These are phyloP conservation scores for Pichia manshurica DNA, from an alignment of 805 yeast species.

Conservation along the genomic window DNA sequence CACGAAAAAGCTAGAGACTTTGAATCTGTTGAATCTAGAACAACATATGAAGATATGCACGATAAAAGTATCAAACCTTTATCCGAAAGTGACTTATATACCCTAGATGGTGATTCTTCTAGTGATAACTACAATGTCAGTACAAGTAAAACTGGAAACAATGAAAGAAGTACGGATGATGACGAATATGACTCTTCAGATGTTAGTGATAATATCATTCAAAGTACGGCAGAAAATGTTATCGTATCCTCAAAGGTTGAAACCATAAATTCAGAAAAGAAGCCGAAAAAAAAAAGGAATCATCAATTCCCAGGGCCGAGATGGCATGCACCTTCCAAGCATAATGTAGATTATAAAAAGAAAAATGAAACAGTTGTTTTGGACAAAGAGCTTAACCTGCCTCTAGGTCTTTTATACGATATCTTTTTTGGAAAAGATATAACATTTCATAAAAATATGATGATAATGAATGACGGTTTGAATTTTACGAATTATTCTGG, in stretches of 20 bases:
- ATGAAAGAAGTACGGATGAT: slow-evolving; percentile 16
- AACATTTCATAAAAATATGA: slow-evolving; percentile 32
- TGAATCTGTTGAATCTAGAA: slow-evolving; percentile 20
- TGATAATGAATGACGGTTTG: slow-evolving; percentile 42
- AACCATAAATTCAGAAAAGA: slow-evolving; percentile 24
- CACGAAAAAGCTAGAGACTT: slow-evolving; percentile 24
- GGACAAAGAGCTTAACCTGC: slow-evolving; percentile 51
- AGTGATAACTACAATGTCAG: slow-evolving; percentile 22
- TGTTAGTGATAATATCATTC: too few species aligned
- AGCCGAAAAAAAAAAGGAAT: slow-evolving; percentile 8
- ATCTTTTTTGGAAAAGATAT: slow-evolving; percentile 63
- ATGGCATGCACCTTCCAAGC: slow-evolving; percentile 52
- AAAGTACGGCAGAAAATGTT: too few species aligned
- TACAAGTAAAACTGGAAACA: slow-evolving; percentile 13
- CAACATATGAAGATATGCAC: slow-evolving; percentile 12
- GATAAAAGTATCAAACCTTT: slow-evolving; percentile 9
- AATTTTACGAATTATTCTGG: slow-evolving; percentile 36
- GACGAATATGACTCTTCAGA: slow-evolving; percentile 18
- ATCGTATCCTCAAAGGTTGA: slow-evolving; percentile 16
- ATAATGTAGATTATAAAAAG: slow-evolving; percentile 38
- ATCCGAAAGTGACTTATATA: slow-evolving; percentile 28
- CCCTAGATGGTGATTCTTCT: slow-evolving; percentile 27
- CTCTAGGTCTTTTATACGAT: slow-evolving; percentile 70
- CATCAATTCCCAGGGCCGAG: slow-evolving; percentile 47
- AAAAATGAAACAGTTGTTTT: slow-evolving; percentile 50